Base-by-base conservation (phyloP, 768 basidiomycete genomes). In the Pholiota molesta region DNA sequence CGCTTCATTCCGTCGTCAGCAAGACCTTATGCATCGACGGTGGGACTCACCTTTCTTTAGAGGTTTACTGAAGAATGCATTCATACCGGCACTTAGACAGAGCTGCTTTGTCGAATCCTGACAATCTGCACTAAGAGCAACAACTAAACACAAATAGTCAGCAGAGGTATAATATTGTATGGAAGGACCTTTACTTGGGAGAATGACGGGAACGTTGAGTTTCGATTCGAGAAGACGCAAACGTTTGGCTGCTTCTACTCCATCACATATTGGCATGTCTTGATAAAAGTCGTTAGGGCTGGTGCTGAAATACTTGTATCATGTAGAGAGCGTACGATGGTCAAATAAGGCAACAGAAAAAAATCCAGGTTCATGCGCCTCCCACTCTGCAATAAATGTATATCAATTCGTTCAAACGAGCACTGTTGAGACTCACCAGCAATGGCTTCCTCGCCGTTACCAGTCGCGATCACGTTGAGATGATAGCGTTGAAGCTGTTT, bases 221-320 rank as follows among this genome's bases (percentile, higher is more conserved):
- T 83, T 83, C 62, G 73, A 81, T 69, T 91, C 90, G 21, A 88
- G 66, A 21, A 81, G 64, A 44, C 90, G 81, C 29, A 91, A 53
- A 53, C 85, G 81, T 71, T 90, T 90, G 31, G 86, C 81, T 7
- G 90, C 90, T 66, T 90, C 89, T 5, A 91, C 88, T 6, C 90
- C 90, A 67, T 91, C 90, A 63, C 88, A 90, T 54, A 91, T 78
- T 2, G 90, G 90, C 90, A 91, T 91, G 66, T 91, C 89, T 90
- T 54, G 5, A 21, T n/a, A 9, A 44, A 5, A 17, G 35, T 62
- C 26, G 40, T 63, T 52, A 52, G 42, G 35, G 60, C 37, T 55
- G 51, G 55, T 23, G 35, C 16, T 39, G 14, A 26, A 11, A 53
- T 40, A 16, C 16, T n/a, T 8, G 1, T 29, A 28, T 31, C 17